Base-by-base conservation (phyloP, 2,329 filamentous ascomycete species). In the Madurella fahalii region DNA sequence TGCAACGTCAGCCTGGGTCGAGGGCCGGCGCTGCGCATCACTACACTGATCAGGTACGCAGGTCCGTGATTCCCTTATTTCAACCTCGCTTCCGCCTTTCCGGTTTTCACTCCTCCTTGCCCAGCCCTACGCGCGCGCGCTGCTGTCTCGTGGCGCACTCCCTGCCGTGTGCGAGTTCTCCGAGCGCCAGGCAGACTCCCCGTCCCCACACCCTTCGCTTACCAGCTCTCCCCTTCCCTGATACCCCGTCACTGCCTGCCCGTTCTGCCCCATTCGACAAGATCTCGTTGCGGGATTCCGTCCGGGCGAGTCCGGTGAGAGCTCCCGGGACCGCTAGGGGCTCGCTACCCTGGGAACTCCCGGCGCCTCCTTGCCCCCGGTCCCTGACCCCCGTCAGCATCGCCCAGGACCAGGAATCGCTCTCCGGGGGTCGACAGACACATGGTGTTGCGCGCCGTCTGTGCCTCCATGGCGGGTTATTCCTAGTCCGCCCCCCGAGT, bases 1-100 rank as follows among this genome's bases (percentile, higher is more conserved):
- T 62, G 57, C 60, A 57, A 59, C 59, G 40, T 56, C 54, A 48
- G 54, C 58, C 56, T 56, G 58, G 60, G 58, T 58, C 50, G 54
- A 9, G 25, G 41, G 20, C 43, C 40, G 16, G 5, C 18, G 30
- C 31, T 34, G 53, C 43, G 44, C 52, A n/a, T 48, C 13, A n/a
- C 31, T 32, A 41, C 37, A 52, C 11, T 30, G 47, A 41, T 51
- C 42, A 32, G 31, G 18, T n/a, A 11, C 31, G 9, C 42, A 40
- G 20, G 40, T 34, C 8, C 17, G 13, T 12, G 34, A 37, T 37
- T 37, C 9, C 34, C 11, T 37, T 15, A 15, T 37, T 11, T 37
- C 34, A 15, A 11, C 34, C 11, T 15, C 34, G 34, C 34, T 12
- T 37, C 34, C 11, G 34, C 34, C 11, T 37, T 37, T 2, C 9